Percentiles rank a stretch among this genome's conserved stretches.
Evolutionary conservation across 805 yeast species (phyloP).

Genomic region (Candida cerambycidarum): DNA sequence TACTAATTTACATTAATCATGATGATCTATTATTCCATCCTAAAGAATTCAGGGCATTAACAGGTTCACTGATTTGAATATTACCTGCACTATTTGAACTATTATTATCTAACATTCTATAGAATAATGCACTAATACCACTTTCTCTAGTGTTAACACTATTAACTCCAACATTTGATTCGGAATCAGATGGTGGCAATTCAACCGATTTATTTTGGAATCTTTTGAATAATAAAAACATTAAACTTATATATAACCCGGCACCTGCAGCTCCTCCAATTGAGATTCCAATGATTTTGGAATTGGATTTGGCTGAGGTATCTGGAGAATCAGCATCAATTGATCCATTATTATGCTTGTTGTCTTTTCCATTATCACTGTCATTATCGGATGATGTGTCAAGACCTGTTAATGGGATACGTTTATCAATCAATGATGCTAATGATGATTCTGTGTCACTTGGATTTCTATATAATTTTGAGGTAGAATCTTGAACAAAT

Average conservation of each 20-base stretch:
- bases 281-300: slow-evolving; percentile 70
- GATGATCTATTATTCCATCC: slow-evolving; percentile 52
- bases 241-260: slow-evolving; percentile 56
- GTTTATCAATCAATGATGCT: slow-evolving; percentile 69
- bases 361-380: slow-evolving; percentile 17
- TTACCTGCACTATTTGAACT: slow-evolving; percentile 16
- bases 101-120: slow-evolving; percentile 19
- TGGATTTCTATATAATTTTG: slow-evolving; percentile 61
- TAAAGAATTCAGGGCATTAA: slow-evolving; percentile 66
- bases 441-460: slow-evolving; percentile 55
- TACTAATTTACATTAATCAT: slow-evolving; percentile 2
- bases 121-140: slow-evolving; percentile 30
- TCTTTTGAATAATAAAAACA: slow-evolving; percentile 55
- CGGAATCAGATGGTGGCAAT: slow-evolving; percentile 42
- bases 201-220: slow-evolving; percentile 42
- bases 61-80: slow-evolving; percentile 60
- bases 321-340: slow-evolving; percentile 24
- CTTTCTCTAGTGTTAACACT: slow-evolving; percentile 17
- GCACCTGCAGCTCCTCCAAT: slow-evolving; percentile 84
- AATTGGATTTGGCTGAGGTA: slow-evolving; percentile 23
- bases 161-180: slow-evolving; percentile 31
- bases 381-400: slow-evolving; percentile 16
- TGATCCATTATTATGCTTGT: slow-evolving; percentile 31
- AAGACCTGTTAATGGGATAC: slow-evolving; percentile 58
- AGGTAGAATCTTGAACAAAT: slow-evolving; percentile 49